phyloP scores from a whole-genome alignment of 2,329 filamentous ascomycete species.

The Microsporum ferrugineum region DNA sequence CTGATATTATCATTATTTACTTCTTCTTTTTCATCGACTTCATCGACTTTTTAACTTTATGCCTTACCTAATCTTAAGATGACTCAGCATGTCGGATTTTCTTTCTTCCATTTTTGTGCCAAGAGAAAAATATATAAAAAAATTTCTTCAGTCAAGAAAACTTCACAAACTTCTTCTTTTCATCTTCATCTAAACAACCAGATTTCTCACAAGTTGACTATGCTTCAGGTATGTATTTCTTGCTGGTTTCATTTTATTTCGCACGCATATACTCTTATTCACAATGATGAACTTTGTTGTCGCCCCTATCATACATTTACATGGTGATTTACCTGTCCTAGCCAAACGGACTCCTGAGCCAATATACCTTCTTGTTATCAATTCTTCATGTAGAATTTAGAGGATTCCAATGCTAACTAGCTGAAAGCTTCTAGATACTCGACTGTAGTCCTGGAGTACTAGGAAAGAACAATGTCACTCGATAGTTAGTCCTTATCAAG shows the following conservation, averaged over 20 bases:
- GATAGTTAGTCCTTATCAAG: too few species aligned
- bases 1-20: neutral
- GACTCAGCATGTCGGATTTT: neutral
- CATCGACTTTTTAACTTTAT: neutral
- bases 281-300: conserved; percentile 49
- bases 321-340: conserved; percentile 52
- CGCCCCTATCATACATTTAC: conserved; percentile 49
- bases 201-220: neutral
- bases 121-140: neutral
- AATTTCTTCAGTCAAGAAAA: neutral
- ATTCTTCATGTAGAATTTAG: neutral
- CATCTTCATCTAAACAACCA: neutral
- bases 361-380: neutral
- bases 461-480: neutral
- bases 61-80: neutral
- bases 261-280: neutral
- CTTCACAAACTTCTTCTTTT: neutral
- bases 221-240: neutral
- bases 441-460: neutral
- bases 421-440: neutral
- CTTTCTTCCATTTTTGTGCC: neutral
- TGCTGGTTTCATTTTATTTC: neutral
- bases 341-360: conserved; percentile 45
- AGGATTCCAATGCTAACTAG: neutral
- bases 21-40: neutral